A percentile compares a stretch with the other conserved stretches of the same genome.
Evolutionary conservation across 108 stramenopile genomes (phyloP).

Genomic region (Pseudonitzschia multistriata): DNA sequence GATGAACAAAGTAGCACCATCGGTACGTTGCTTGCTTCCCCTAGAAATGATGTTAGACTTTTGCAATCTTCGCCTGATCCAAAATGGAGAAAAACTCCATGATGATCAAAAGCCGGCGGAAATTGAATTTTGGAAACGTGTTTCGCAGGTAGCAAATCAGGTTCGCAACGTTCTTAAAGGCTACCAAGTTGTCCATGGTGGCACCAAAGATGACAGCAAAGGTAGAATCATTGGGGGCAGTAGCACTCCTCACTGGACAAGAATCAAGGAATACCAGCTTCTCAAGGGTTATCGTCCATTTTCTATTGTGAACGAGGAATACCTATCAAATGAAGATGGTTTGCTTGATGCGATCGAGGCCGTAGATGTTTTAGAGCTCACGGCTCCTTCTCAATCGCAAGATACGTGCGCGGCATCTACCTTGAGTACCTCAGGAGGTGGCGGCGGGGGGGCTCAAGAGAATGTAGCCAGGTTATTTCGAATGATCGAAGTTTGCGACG

Average conservation of each 20-base stretch:
- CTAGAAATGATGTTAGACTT: constrained; percentile 22
- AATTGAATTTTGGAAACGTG: constrained; percentile 27
- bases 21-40: constrained; percentile 35
- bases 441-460: background rate
- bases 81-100: constrained; percentile 2
- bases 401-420: constrained; percentile 10
- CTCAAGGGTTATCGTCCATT: constrained; percentile 41
- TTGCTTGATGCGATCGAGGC: constrained; percentile 19
- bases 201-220: background rate
- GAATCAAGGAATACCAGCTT: constrained; percentile 32
- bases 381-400: constrained; percentile 16
- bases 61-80: constrained; percentile 11
- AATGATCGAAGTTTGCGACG: constrained; percentile 17
- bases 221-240: background rate
- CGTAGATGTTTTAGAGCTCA: constrained; percentile 21
- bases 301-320: constrained; percentile 12
- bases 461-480: constrained; percentile 15
- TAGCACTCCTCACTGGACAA: background rate
- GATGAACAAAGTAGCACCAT: background rate
- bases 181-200: background rate
- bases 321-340: constrained; percentile 2
- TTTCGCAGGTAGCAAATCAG: constrained; percentile 24
- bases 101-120: background rate
- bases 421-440: background rate
- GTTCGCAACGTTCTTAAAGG: background rate